Evolutionary conservation across 2,329 filamentous ascomycete species (phyloP).

Genomic region (Teratosphaeria viscida): DNA sequence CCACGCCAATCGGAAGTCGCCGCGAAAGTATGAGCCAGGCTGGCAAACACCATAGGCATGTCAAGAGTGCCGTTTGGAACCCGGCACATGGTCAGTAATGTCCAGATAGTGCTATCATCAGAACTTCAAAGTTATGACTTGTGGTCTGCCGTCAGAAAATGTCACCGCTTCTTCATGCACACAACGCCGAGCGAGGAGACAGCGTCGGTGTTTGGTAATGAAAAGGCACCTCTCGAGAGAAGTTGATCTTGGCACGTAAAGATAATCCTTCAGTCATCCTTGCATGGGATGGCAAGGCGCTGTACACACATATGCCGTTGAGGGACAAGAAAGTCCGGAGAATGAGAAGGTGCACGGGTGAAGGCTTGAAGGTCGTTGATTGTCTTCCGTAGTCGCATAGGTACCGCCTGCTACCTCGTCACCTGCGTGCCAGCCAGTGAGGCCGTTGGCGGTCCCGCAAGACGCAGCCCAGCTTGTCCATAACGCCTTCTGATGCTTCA

Average conservation of each 20-base stretch:
- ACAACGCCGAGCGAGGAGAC: conserved; percentile 39
- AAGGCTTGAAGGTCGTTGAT: background rate
- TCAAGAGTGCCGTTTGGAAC: background rate
- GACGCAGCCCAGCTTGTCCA: background rate
- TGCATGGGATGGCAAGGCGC: conserved; percentile 49
- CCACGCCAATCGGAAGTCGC: background rate
- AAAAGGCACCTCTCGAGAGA: conserved; percentile 26
- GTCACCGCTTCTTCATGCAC: conserved; percentile 57
- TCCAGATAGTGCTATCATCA: background rate
- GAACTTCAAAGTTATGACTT: background rate
- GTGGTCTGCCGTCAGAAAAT: conserved; percentile 16
- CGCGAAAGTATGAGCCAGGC: background rate
- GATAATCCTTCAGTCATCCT: conserved; percentile 55
- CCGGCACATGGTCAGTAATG: background rate
- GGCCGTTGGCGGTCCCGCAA: background rate
- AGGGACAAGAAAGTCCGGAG: background rate
- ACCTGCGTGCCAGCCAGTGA: background rate
- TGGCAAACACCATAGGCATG: background rate
- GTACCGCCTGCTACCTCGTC: background rate
- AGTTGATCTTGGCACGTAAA: conserved; percentile 51
- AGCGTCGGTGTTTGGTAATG: conserved; percentile 58
- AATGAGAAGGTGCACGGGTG: background rate
- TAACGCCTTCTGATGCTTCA: conserved; percentile 2
- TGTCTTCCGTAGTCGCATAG: background rate
- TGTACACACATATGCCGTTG: conserved; percentile 62